These are phyloP conservation scores for Anthoceros angustus DNA, from an alignment of 225 moss, liverwort and hornwort genomes.

Conservation along the genomic window DNA sequence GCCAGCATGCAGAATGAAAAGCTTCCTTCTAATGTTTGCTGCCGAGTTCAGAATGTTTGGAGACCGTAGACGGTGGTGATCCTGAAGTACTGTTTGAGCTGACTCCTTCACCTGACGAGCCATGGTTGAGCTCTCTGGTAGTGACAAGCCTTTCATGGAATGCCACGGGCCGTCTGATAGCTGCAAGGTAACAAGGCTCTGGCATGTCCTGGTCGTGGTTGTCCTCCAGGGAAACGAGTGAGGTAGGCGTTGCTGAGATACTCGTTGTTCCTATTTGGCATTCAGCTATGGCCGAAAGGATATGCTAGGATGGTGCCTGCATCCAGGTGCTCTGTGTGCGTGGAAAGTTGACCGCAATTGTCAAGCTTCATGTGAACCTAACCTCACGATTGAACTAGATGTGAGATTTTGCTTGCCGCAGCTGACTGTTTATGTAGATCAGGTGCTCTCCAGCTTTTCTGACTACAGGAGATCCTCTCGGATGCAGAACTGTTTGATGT, in stretches of 20 bases:
- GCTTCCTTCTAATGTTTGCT: background rate
- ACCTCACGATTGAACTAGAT: slow-evolving; percentile 12
- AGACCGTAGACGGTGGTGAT: background rate
- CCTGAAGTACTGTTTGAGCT: background rate
- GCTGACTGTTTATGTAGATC: background rate
- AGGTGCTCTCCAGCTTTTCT: background rate
- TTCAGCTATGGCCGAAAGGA: slow-evolving; percentile 18
- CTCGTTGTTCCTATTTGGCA: background rate
- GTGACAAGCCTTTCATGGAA: slow-evolving; percentile 21
- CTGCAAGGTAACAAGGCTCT: slow-evolving; percentile 7
- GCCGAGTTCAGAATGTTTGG: background rate
- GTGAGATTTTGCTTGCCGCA: slow-evolving; percentile 4
- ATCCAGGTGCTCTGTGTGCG: slow-evolving; percentile 21
- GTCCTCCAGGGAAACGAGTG: no score
- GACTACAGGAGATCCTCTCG: background rate
- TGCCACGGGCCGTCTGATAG: slow-evolving; percentile 11
- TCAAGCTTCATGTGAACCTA: background rate
- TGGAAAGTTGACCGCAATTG: slow-evolving; percentile 14
- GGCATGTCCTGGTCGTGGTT: background rate
- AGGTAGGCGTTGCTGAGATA: background rate
- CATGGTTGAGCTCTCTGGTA: slow-evolving; percentile 10
- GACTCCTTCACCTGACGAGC: slow-evolving; percentile 1
- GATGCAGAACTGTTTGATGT: slow-evolving; percentile 19
- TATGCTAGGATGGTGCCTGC: slow-evolving; percentile 15
- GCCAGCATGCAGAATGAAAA: background rate